Evolutionary conservation across 768 basidiomycete genomes (phyloP), one percentile per base, ranked within the genome.

Genomic region (Dioszegia aurantiaca): DNA sequence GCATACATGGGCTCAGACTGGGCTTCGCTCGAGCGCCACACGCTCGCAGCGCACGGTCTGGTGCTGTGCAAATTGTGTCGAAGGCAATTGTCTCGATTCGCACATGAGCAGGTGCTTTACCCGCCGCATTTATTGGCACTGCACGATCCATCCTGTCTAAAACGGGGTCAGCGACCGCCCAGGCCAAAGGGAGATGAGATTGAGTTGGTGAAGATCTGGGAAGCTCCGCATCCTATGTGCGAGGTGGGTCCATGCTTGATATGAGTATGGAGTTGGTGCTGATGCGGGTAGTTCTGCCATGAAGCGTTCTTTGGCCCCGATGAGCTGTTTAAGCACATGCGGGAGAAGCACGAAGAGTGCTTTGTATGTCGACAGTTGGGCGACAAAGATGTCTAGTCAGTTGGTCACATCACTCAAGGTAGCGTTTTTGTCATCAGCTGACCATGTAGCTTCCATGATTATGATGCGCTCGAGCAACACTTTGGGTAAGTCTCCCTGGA

Each of bases 231-330:
- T 65, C 77, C 77, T 2, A 70, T 78, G 70, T 77, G 73, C 67
- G 77, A 77, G 64, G 74, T 76, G 42, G 60, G 72, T 37, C 33
- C 14, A 14, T 30, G 33, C 1, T 37, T 17, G 31, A 4, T 14
- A 12, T 8, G 21, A 37, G 16, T 19, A 8, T 10, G 11, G 19
- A 30, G 36, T 10, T 28, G 21, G 31, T 14, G 60, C 60, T 64
- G 51, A 67, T 51, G 17, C 3, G 1, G 23, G 14, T n/a, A 84
- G 68, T 98, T 97, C 74, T 95, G 92, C 67, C 84, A 83, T n/a
- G 87, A 90, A 65, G 92, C 88, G 67, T 92, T 88, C 81, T 95
- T 93, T 73, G 80, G 86, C n/a, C 86, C 87, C 55, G 94, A 98
- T 69, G 92, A 92, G 68, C 79, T 97, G n/a, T 95, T 86, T 73